phyloP scores from a whole-genome alignment of 2,329 filamentous ascomycete genomes.

The Rugonectria rugulosa region DNA sequence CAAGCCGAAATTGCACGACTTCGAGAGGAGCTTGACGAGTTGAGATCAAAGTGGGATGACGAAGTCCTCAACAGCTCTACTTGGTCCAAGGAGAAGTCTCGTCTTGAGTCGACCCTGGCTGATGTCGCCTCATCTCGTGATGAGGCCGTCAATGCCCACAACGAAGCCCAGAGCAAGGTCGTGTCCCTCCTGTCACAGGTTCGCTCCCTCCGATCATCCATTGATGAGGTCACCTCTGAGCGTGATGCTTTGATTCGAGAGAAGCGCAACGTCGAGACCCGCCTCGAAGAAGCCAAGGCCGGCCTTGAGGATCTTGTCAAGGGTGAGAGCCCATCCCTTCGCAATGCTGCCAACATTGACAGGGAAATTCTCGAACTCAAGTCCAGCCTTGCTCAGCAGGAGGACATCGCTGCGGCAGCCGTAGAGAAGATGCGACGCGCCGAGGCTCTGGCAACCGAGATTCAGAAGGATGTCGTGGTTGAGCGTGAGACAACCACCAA shows the following conservation, averaged over 20 bases:
- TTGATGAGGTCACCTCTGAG: constrained; percentile 87
- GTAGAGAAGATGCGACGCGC: constrained; percentile 97
- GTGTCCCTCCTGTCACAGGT: constrained; percentile 91
- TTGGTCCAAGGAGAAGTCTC: constrained; percentile 97
- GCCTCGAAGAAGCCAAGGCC: constrained; percentile 85
- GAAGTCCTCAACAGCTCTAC: constrained; percentile 97
- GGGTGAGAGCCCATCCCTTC: constrained; percentile 85
- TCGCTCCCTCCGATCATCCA: constrained; percentile 78
- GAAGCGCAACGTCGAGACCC: constrained; percentile 86
- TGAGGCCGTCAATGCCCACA: constrained; percentile 91
- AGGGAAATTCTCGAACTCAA: constrained; percentile 90
- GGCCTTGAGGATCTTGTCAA: constrained; percentile 87
- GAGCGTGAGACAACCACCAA: constrained; percentile 84
- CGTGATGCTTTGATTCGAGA: constrained; percentile 85
- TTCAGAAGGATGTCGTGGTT: constrained; percentile 88
- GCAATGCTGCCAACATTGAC: constrained; percentile 88
- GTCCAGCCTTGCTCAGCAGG: constrained; percentile 86
- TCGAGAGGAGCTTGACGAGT: constrained; percentile 94
- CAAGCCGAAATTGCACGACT: constrained; percentile 87
- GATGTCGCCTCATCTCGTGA: constrained; percentile 92
- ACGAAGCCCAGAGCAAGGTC: constrained; percentile 92
- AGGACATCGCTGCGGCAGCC: constrained; percentile 89
- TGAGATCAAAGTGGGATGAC: constrained; percentile 97
- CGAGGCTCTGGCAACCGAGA: constrained; percentile 84
- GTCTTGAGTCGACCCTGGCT: constrained; percentile 86